A percentile compares a stretch with the other conserved stretches of the same genome.
These are phyloP conservation scores for Spathaspora girioi DNA, from an alignment of 805 yeast species.

Conservation along the genomic window DNA sequence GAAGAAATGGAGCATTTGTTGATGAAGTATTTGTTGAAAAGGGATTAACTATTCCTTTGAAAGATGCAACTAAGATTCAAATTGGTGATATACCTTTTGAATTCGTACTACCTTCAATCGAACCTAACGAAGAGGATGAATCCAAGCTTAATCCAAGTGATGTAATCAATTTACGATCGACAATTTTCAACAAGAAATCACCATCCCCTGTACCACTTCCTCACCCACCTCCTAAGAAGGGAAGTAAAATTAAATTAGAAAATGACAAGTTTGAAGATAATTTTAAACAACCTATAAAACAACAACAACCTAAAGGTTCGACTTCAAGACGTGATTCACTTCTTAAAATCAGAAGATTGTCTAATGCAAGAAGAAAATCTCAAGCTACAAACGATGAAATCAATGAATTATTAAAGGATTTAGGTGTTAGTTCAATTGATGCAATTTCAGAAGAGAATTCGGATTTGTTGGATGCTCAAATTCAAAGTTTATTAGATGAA, in stretches of 20 bases:
- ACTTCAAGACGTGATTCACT: conserved; percentile 9
- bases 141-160: conserved; percentile 54
- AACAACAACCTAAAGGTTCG: conserved; percentile 3
- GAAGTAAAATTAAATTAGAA: not conserved
- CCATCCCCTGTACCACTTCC: conserved; percentile 3
- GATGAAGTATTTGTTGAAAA: conserved; percentile 86
- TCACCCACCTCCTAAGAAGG: not conserved
- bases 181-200: conserved; percentile 32
- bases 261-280: not conserved
- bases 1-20: conserved; percentile 96
- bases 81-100: conserved; percentile 89
- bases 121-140: conserved; percentile 30
- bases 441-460: conserved; percentile 24
- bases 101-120: conserved; percentile 77
- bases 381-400: conserved; percentile 39
- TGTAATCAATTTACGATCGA: conserved; percentile 54
- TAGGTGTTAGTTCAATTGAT: conserved; percentile 29
- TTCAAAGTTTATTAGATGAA: conserved; percentile 26
- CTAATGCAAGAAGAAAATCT: conserved; percentile 33
- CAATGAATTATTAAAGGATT: conserved; percentile 31
- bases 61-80: conserved; percentile 80
- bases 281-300: not conserved
- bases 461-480: conserved; percentile 28
- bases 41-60: conserved; percentile 86
- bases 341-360: conserved; percentile 25